A percentile compares a stretch with the other conserved stretches of the same genome.
phyloP scores from a whole-genome alignment of 768 basidiomycete species.

The Auriscalpium vulgare region DNA sequence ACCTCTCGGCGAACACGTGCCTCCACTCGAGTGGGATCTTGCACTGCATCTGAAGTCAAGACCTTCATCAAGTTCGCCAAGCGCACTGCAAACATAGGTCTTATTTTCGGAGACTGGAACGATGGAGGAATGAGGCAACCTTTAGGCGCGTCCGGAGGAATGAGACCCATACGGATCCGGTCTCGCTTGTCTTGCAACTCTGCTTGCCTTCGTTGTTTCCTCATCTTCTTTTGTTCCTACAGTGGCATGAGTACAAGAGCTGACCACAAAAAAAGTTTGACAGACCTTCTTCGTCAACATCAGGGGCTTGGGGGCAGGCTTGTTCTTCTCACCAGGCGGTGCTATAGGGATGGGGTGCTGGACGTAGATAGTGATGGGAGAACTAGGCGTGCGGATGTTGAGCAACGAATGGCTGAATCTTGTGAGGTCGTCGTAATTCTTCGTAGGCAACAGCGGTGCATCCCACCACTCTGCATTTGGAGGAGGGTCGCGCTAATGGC shows the following conservation, averaged over 20 bases:
- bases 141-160: conserved; percentile 94
- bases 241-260: background rate
- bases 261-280: background rate
- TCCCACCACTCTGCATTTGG: conserved; percentile 99
- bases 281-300: conserved; percentile 87
- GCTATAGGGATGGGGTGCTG: conserved; percentile 98
- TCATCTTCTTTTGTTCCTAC: conserved; percentile 93
- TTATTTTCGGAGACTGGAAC: background rate
- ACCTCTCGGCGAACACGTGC: conserved; percentile 93
- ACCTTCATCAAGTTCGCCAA: conserved; percentile 97
- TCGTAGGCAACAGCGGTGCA: conserved; percentile 69
- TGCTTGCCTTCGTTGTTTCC: conserved; percentile 79
- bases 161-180: conserved; percentile 89
- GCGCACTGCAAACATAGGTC: conserved; percentile 49
- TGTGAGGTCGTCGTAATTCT: conserved; percentile 70
- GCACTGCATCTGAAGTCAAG: conserved; percentile 89
- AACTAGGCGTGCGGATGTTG: conserved; percentile 56
- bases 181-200: conserved; percentile 94
- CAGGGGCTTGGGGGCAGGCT: conserved; percentile 69
- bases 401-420: conserved; percentile 43
- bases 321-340: conserved; percentile 80
- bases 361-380: conserved; percentile 83
- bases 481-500: conserved; percentile 67
- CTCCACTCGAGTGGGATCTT: conserved; percentile 96
- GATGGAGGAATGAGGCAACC: conserved; percentile 35